Base-by-base conservation (phyloP, 2,329 filamentous ascomycete genomes). In the Zymoseptoria passerinii region DNA sequence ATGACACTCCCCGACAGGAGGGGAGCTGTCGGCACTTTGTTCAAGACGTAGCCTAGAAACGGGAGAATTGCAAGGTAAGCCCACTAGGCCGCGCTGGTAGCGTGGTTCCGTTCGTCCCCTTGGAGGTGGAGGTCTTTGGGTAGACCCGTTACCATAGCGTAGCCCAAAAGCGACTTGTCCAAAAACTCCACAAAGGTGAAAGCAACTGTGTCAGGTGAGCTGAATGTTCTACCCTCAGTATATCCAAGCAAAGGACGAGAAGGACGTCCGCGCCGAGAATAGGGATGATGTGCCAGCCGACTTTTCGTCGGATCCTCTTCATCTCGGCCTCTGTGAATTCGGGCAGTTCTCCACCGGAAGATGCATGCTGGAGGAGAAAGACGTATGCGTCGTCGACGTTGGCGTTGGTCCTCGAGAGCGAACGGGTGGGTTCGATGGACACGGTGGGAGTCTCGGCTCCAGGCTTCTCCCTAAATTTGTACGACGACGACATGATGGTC, bases 1-100 rank as follows among this genome's bases (percentile, higher is more conserved):
- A 84, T 72, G 62, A 89, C 84, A 66, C 80, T 85, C 67, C 82
- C 76, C 48, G 79, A 78, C 6, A 87, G 52, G 71, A 81, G 84
- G 66, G 84, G 85, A 16, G 78, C 79, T 0, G 80, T 77, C 16
- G 83, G 82, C n/a, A 84, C 73, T 55, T 76, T 78, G 59, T 87
- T 83, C 29, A 87, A 76, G 19, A 85, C 54, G 40, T 76, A 28
- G 35, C 53, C 53, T 5, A 54, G 40, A 16, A 54, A 23, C 8
- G 19, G 10, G 18, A 28, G 19, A 13, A 28, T 40, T 20, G 53
- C 35, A 19, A 54, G 23, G 19, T 54, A 19, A 19, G 49, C 53
- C 53, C 53, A 54, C 16, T 48, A 48, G 16, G 48, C 28, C 23
- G 53, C 48, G 2, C 40, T 48, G 16, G 35, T 40, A n/a, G 18